Evolutionary conservation across 2,329 filamentous ascomycete genomes (phyloP).

Genomic region (Cercospora citrullina): DNA sequence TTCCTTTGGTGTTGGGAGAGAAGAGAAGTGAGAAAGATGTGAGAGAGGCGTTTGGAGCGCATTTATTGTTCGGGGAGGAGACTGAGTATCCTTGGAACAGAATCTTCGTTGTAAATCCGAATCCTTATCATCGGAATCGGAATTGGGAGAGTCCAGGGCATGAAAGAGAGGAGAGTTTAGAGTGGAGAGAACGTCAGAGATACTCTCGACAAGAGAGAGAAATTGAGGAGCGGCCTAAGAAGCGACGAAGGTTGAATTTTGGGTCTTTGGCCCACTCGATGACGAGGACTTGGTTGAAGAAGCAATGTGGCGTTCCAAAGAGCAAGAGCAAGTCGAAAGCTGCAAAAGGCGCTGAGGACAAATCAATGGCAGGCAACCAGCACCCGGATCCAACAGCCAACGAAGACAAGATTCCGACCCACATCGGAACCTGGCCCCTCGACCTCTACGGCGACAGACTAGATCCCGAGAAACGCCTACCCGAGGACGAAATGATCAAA

Average conservation of each 20-base stretch:
- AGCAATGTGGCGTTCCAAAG: neutral
- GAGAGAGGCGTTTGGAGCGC: neutral
- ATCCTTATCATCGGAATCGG: constrained; percentile 15
- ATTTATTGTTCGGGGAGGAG: constrained; percentile 2
- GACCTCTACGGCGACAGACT: constrained; percentile 7
- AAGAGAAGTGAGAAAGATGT: neutral
- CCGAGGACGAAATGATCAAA: constrained; percentile 6
- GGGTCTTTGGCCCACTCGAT: constrained; percentile 5
- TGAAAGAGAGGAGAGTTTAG: neutral
- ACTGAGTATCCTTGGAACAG: constrained; percentile 2
- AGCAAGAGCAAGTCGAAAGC: neutral
- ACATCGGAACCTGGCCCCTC: neutral
- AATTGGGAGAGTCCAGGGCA: constrained; percentile 5
- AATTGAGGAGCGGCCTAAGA: neutral
- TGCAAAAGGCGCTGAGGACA: neutral
- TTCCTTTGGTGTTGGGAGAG: neutral
- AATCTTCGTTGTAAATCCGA: constrained; percentile 7
- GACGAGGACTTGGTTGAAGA: constrained; percentile 10
- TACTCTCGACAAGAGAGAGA: neutral
- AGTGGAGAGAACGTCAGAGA: neutral
- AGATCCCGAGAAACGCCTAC: neutral
- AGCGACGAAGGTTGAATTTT: constrained; percentile 2
- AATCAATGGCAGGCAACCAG: neutral
- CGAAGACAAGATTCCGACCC: neutral
- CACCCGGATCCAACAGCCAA: neutral